These are phyloP conservation scores for Tephrocybe sp. DNA, from an alignment of 768 basidiomycete genomes.

Conservation along the genomic window DNA sequence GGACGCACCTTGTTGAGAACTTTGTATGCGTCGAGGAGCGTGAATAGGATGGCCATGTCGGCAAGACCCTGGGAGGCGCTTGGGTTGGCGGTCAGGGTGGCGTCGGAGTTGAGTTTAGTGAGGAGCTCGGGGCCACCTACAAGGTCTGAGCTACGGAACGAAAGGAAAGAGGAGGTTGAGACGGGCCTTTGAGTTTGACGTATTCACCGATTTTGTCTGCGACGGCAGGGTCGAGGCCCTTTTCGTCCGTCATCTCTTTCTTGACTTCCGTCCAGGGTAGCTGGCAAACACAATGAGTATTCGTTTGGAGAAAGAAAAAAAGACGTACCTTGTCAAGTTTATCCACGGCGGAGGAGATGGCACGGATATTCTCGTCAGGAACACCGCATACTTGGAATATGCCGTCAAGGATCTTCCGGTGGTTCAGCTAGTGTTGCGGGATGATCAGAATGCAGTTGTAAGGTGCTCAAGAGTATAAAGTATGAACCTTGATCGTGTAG, in stretches of 20 bases:
- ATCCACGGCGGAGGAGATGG: conserved; percentile 96
- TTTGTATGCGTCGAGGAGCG: conserved; percentile 76
- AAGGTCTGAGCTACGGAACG: neutral
- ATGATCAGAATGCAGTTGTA: neutral
- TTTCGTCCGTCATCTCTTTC: conserved; percentile 96
- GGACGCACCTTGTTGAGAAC: conserved; percentile 69
- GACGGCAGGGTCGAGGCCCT: conserved; percentile 75
- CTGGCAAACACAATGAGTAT: conserved; percentile 34
- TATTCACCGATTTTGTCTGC: conserved; percentile 98
- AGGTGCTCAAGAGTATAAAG: neutral
- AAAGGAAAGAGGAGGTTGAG: neutral
- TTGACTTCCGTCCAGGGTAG: conserved; percentile 89
- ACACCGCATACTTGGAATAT: conserved; percentile 98
- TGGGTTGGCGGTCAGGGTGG: conserved; percentile 62
- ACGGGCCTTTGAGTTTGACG: conserved; percentile 87
- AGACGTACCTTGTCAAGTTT: conserved; percentile 89
- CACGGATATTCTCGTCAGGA: conserved; percentile 81
- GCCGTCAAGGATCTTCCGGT: conserved; percentile 96
- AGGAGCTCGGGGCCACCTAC: conserved; percentile 81
- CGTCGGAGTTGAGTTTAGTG: conserved; percentile 64
- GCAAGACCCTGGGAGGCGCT: conserved; percentile 79
- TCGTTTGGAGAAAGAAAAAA: neutral
- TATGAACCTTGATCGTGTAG: conserved; percentile 85
- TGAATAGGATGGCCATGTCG: conserved; percentile 88
- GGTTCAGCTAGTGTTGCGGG: conserved; percentile 68